phyloP scores from a whole-genome alignment of 768 basidiomycete species.

The Sarcodon aspratus region DNA sequence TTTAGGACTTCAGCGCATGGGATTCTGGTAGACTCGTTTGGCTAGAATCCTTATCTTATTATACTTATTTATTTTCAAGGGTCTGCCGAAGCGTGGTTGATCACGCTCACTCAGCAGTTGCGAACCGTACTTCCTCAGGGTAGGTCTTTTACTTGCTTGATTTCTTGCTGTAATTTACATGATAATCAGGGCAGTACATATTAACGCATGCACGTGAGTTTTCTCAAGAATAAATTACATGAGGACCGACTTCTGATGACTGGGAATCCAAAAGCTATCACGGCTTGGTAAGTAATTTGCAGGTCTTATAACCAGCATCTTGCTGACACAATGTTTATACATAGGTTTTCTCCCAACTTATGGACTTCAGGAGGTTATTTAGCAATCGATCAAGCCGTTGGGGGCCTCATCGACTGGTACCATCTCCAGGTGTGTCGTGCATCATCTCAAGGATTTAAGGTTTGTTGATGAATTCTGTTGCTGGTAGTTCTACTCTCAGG shows the following conservation, averaged over 20 bases:
- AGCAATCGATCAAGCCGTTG: slow-evolving; percentile 24
- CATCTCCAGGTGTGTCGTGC: slow-evolving; percentile 24
- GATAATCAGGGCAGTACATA: too few species aligned
- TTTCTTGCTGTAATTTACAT: too few species aligned
- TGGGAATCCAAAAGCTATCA: too few species aligned
- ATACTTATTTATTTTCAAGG: slow-evolving; percentile 16
- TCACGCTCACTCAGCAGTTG: slow-evolving; percentile 23
- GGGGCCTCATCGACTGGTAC: slow-evolving; percentile 37
- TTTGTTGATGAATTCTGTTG: slow-evolving; percentile 10
- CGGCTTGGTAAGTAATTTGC: too few species aligned
- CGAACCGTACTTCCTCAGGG: slow-evolving; percentile 16
- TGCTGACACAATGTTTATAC: too few species aligned
- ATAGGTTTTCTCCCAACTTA: too few species aligned
- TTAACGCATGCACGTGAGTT: too few species aligned
- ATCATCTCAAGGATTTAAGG: not conserved
- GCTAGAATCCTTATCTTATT: too few species aligned
- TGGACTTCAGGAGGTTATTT: slow-evolving; percentile 24
- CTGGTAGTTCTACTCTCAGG: slow-evolving; percentile 28
- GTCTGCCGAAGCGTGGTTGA: slow-evolving; percentile 36
- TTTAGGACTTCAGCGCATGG: slow-evolving; percentile 51
- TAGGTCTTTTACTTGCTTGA: too few species aligned
- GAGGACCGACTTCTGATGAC: too few species aligned
- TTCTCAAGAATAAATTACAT: too few species aligned
- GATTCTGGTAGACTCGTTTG: slow-evolving; percentile 21
- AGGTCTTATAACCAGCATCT: too few species aligned